A percentile compares a stretch with the other conserved stretches of the same genome.
Conservation (phyloP, 257 asterid species). For the Jacaranda mimosifolia region DNA sequence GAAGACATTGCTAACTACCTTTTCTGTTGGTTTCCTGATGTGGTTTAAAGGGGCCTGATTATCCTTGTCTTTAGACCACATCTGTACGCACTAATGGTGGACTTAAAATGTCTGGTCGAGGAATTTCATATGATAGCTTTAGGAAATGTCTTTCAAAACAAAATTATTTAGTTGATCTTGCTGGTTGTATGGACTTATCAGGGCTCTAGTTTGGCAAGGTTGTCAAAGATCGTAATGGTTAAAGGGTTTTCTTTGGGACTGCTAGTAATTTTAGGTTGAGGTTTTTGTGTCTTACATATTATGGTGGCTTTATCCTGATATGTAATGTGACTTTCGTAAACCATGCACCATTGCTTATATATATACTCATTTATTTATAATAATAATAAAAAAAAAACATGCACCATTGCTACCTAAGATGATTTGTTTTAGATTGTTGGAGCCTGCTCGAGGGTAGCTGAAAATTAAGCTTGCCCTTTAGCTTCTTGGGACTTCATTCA, state of each 20-base stretch:
- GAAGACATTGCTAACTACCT: not conserved
- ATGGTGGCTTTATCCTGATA: not conserved
- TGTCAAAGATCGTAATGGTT: not conserved
- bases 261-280: not conserved
- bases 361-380: too few relatives aligned
- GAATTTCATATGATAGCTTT: not conserved
- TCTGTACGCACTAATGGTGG: not conserved
- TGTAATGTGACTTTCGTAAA: not conserved
- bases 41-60: not conserved
- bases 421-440: not conserved
- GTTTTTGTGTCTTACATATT: not conserved
- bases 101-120: not conserved
- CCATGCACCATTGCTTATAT: not conserved
- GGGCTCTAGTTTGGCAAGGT: not conserved
- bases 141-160: not conserved
- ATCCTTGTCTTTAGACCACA: not conserved
- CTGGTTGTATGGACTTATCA: not conserved
- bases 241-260: not conserved
- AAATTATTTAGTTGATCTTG: not conserved
- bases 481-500: not conserved
- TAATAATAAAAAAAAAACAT: too few relatives aligned
- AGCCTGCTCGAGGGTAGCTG: not conserved
- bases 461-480: not conserved
- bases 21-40: not conserved
- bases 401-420: not conserved